Conservation (phyloP, 306 rosid species). For the Prunus mira region DNA sequence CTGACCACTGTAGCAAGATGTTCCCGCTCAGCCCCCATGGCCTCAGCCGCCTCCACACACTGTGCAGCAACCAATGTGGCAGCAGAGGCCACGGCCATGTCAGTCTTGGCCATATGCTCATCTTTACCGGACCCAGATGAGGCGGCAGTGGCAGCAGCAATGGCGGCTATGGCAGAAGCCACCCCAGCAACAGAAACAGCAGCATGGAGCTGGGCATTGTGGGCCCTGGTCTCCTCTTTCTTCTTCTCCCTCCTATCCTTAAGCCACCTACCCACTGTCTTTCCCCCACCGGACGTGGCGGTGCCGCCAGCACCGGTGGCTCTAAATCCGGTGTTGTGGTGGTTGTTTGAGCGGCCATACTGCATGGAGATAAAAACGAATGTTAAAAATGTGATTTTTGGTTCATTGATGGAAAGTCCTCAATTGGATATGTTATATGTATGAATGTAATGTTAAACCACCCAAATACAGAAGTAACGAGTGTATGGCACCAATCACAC, state of each 20-base stretch:
- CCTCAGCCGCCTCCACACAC: slow-evolving; percentile 93
- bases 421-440: not conserved
- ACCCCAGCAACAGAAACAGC: slow-evolving; percentile 89
- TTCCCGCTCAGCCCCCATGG: slow-evolving; percentile 86
- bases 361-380: slow-evolving; percentile 25
- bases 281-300: slow-evolving; percentile 38
- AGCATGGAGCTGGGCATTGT: slow-evolving; percentile 86
- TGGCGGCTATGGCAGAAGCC: slow-evolving; percentile 80
- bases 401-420: not conserved
- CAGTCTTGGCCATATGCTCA: slow-evolving; percentile 65
- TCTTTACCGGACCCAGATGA: slow-evolving; percentile 49
- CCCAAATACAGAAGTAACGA: not conserved
- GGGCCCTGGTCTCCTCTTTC: slow-evolving; percentile 84
- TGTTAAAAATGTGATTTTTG: not conserved
- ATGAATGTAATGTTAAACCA: not conserved
- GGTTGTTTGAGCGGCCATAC: slow-evolving; percentile 50
- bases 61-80: slow-evolving; percentile 93
- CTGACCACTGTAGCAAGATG: slow-evolving; percentile 73
- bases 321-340: slow-evolving; percentile 33
- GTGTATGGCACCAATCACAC: slow-evolving; percentile 10
- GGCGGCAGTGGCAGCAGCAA: slow-evolving; percentile 80
- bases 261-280: slow-evolving; percentile 92
- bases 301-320: slow-evolving; percentile 25
- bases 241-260: slow-evolving; percentile 92
- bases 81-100: slow-evolving; percentile 89